A percentile compares a stretch with the other conserved stretches of the same genome.
These are phyloP conservation scores for Arxiozyma slooffiae DNA, from an alignment of 1,139 yeast genomes.

Conservation along the genomic window DNA sequence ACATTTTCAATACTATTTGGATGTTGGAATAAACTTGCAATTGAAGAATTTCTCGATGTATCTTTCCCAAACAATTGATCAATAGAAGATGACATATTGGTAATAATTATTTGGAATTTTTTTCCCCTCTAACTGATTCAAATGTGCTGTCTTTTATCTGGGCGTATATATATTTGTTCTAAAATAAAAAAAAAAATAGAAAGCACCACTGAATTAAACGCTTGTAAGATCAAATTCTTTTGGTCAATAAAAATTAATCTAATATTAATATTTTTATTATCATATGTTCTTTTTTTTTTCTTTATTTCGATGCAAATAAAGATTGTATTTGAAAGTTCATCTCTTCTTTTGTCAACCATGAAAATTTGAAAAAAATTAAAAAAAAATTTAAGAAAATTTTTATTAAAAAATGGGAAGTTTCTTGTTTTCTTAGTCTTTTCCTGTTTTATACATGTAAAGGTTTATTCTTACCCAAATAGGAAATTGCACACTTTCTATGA, in stretches of 20 bases:
- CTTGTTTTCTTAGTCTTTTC: background rate
- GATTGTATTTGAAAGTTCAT: background rate
- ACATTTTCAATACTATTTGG: background rate
- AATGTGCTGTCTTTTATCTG: background rate
- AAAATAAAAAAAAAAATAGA: no score
- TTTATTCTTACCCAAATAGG: background rate
- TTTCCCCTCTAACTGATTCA: no score
- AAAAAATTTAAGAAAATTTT: background rate
- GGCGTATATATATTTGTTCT: background rate
- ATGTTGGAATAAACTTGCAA: background rate
- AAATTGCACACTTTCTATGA: background rate
- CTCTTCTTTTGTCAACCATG: background rate
- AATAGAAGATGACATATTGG: constrained; percentile 28
- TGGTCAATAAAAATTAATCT: no score
- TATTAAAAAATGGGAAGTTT: background rate
- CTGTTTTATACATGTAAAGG: background rate
- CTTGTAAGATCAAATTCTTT: no score
- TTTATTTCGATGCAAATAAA: background rate
- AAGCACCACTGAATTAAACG: background rate
- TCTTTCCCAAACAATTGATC: constrained; percentile 34
- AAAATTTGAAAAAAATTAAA: no score
- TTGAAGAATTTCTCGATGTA: background rate
- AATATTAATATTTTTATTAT: no score
- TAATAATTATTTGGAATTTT: background rate
- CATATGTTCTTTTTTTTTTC: background rate